phyloP scores from a whole-genome alignment of 208 protist genomes.

The Trypanosoma vivax region DNA sequence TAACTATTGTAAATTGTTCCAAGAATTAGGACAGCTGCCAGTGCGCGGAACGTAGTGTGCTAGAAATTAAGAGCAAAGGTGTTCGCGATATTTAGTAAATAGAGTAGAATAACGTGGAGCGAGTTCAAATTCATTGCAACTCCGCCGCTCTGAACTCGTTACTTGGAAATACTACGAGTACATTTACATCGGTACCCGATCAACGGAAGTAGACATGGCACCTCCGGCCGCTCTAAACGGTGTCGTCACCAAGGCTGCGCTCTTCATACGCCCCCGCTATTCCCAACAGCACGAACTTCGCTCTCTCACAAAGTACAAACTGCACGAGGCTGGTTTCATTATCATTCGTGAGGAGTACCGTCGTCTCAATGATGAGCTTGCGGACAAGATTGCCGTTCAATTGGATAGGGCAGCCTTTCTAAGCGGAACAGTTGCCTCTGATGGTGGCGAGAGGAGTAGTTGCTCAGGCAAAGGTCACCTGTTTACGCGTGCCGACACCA shows the following conservation, averaged over 20 bases:
- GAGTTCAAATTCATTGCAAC: background rate
- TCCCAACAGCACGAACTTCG: constrained; percentile 51
- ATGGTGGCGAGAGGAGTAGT: background rate
- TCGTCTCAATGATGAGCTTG: constrained; percentile 69
- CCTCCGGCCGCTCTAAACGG: constrained; percentile 54
- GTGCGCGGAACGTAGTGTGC: too few species aligned
- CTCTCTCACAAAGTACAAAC: constrained; percentile 68
- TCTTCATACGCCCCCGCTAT: constrained; percentile 57
- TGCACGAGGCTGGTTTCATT: constrained; percentile 83
- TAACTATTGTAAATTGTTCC: too few species aligned
- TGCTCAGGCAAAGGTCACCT: background rate
- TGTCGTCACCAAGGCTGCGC: constrained; percentile 50
- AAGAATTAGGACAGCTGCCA: too few species aligned
- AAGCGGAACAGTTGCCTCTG: constrained; percentile 9
- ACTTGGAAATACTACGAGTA: constrained; percentile 13
- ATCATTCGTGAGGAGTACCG: constrained; percentile 73
- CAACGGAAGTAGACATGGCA: constrained; percentile 4
- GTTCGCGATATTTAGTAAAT: too few species aligned
- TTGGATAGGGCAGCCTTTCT: constrained; percentile 36
- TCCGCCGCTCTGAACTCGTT: constrained; percentile 6
- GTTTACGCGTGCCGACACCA: constrained; percentile 13
- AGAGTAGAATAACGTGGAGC: too few species aligned
- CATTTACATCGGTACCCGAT: background rate
- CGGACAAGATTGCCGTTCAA: constrained; percentile 46
- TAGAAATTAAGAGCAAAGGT: too few species aligned